Base-by-base conservation (phyloP, 768 basidiomycete genomes). In the Leccinum longicurvipes region DNA sequence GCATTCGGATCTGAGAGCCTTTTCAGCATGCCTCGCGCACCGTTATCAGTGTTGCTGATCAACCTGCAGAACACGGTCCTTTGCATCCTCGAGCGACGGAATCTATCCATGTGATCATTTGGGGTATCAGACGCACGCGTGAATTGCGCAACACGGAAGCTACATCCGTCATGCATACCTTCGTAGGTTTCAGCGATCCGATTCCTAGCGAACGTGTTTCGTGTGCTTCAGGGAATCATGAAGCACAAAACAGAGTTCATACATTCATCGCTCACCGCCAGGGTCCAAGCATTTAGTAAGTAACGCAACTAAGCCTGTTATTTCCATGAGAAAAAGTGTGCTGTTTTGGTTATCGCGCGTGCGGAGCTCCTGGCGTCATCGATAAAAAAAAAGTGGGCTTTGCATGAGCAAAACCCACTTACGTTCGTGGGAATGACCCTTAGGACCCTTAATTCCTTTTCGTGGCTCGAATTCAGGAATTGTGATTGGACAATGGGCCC, bases 41-140 rank as follows among this genome's bases (percentile, higher is more conserved):
- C 51, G 58, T 48, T 51, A 63, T 56, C 51, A 53, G 48, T 21
- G 23, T 17, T 29, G 19, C 47, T 61, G 46, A 63, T 63, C 36
- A 54, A 42, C 24, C 17, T 17, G 21, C n/a, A 25, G 39, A 41
- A 41, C 19, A 32, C 39, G 8, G 14, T 45, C 21, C 39, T 41
- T 25, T 52, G 28, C 19, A 25, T 42, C 24, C 45, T 23, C 42
- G 27, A 21, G 7, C 61, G 59, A 61, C 49, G 34, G 58, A 55
- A 59, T 54, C 47, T 47, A 34, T 47, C 21, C 25, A 39, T 54
- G 46, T 54, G 42, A 23, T 42, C 29, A 17, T 32, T 11, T 42
- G 47, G 25, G 36, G 27, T 39, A 47, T 48, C 28, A 41, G 28
- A n/a, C n/a, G n/a, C 42, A 17, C 19, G 29, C 29, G 34, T 44